Percentiles rank a stretch among this genome's conserved stretches.
phyloP scores from a whole-genome alignment of 2,329 filamentous ascomycete genomes.

The Aureobasidium leucospermi region DNA sequence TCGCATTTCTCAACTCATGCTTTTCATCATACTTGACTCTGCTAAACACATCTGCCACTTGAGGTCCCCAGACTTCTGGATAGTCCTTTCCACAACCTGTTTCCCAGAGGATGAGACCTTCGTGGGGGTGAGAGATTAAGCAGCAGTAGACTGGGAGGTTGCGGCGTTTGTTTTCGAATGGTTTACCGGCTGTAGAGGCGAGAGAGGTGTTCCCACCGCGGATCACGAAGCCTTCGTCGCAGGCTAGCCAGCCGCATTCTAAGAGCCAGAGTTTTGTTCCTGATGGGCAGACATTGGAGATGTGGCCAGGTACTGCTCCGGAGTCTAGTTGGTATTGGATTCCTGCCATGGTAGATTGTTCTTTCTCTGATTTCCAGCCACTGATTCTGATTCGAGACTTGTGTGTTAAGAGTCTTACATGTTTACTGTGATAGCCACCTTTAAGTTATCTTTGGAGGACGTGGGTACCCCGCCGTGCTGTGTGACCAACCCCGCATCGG shows the following conservation, averaged over 20 bases:
- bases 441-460: neutral
- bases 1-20: slow-evolving; percentile 29
- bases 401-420: neutral
- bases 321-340: slow-evolving; percentile 26
- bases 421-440: too few species aligned
- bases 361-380: neutral
- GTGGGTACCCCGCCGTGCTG: neutral
- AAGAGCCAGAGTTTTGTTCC: slow-evolving; percentile 44
- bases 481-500: neutral
- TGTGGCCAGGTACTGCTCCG: slow-evolving; percentile 26
- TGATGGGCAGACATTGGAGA: slow-evolving; percentile 32
- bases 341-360: slow-evolving; percentile 14
- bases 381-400: neutral
- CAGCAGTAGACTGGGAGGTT: slow-evolving; percentile 36
- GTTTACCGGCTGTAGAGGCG: slow-evolving; percentile 26
- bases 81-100: slow-evolving; percentile 40
- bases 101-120: slow-evolving; percentile 40
- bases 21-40: slow-evolving; percentile 27
- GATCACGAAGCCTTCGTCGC: slow-evolving; percentile 41
- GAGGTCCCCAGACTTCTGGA: slow-evolving; percentile 28
- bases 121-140: slow-evolving; percentile 38
- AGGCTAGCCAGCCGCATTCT: slow-evolving; percentile 38
- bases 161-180: slow-evolving; percentile 36
- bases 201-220: slow-evolving; percentile 35
- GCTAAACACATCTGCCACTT: slow-evolving; percentile 27